A percentile compares a stretch with the other conserved stretches of the same genome.
Conservation (phyloP, 2,329 filamentous ascomycete genomes). For the Colletotrichum gigasporum region DNA sequence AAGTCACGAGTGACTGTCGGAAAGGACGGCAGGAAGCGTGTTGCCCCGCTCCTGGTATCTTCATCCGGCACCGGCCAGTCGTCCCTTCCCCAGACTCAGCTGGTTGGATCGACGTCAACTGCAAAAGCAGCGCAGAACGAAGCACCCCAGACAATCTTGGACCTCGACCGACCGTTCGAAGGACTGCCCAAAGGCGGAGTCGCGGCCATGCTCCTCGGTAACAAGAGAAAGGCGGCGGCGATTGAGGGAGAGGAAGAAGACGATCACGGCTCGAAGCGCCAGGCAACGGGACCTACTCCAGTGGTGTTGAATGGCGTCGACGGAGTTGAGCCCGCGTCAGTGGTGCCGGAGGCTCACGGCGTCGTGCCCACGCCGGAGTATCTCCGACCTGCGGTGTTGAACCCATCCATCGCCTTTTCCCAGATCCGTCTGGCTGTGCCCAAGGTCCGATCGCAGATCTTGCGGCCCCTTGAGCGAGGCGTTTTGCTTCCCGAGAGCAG, state of each 20-base stretch:
- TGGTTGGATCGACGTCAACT: constrained; percentile 79
- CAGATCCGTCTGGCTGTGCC: constrained; percentile 90
- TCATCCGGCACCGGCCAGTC: constrained; percentile 88
- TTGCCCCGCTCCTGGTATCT: constrained; percentile 90
- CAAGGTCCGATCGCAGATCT: constrained; percentile 82
- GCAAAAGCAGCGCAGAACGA: constrained; percentile 71
- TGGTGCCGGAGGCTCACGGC: constrained; percentile 67
- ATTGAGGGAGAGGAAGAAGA: constrained; percentile 82
- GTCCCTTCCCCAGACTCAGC: constrained; percentile 86
- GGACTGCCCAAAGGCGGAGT: constrained; percentile 91
- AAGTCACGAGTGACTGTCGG: constrained; percentile 95
- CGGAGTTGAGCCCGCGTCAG: constrained; percentile 79
- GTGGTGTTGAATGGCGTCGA: constrained; percentile 81
- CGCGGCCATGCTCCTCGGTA: constrained; percentile 85
- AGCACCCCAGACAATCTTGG: constrained; percentile 82
- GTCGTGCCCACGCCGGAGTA: constrained; percentile 80
- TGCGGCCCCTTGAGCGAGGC: constrained; percentile 80
- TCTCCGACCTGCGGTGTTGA: constrained; percentile 86
- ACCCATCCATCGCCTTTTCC: constrained; percentile 81
- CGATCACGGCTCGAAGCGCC: constrained; percentile 59
- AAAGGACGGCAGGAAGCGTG: constrained; percentile 96
- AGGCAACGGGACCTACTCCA: constrained; percentile 74
- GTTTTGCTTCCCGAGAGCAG: constrained; percentile 62
- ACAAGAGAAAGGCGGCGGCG: constrained; percentile 84
- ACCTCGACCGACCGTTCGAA: constrained; percentile 93